These are phyloP conservation scores for Babesia bigemina DNA, from an alignment of 169 alveolate genomes.

Conservation along the genomic window DNA sequence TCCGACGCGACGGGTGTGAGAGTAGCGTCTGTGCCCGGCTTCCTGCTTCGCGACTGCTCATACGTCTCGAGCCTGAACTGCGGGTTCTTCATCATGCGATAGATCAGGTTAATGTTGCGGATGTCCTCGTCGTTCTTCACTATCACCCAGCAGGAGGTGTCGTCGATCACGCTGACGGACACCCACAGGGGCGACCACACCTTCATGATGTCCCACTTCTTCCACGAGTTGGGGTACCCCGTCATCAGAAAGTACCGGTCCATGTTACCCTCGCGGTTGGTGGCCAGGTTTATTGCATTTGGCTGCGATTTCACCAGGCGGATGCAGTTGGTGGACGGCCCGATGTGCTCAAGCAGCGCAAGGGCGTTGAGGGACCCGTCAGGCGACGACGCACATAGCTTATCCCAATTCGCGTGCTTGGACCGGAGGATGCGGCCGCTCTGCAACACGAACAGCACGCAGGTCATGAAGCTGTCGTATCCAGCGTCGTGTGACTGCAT, in stretches of 20 bases:
- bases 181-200: slow-evolving; percentile 88
- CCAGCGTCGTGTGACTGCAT: slow-evolving; percentile 82
- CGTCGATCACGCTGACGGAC: slow-evolving; percentile 78
- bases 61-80: slow-evolving; percentile 78
- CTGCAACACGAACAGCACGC: slow-evolving; percentile 81
- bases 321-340: slow-evolving; percentile 67
- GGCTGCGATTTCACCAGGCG: slow-evolving; percentile 86
- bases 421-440: slow-evolving; percentile 60
- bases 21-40: not conserved
- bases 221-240: slow-evolving; percentile 82
- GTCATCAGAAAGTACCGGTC: slow-evolving; percentile 83
- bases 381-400: not conserved
- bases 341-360: slow-evolving; percentile 47
- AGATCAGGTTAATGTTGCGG: slow-evolving; percentile 74
- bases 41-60: slow-evolving; percentile 61
- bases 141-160: slow-evolving; percentile 83
- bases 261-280: slow-evolving; percentile 79
- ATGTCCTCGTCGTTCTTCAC: slow-evolving; percentile 86
- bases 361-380: slow-evolving; percentile 8
- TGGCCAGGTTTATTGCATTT: slow-evolving; percentile 73
- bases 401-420: slow-evolving; percentile 14
- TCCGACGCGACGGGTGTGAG: too few species aligned
- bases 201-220: slow-evolving; percentile 87
- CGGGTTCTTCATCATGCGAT: slow-evolving; percentile 81
- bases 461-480: slow-evolving; percentile 85